phyloP scores from a whole-genome alignment of 768 basidiomycete genomes.

The Paxillus ammoniavirescens region DNA sequence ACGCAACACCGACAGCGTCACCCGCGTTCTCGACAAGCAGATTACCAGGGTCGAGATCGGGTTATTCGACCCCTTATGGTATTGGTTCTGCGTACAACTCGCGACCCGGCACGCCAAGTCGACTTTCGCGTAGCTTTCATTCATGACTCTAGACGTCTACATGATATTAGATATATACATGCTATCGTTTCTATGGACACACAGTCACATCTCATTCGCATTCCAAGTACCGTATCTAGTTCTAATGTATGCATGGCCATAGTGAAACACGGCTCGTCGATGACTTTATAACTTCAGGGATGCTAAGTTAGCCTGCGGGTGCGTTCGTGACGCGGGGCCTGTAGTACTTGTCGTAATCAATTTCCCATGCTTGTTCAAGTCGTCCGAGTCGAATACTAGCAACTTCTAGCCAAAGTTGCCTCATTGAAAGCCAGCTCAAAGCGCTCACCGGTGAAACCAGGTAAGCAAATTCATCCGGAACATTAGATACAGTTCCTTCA shows the following conservation, averaged over 20 bases:
- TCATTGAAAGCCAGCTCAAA: too few species aligned
- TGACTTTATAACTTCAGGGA: too few species aligned
- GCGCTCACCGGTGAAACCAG: too few species aligned
- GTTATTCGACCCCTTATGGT: slow-evolving; percentile 55
- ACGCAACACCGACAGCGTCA: slow-evolving; percentile 62
- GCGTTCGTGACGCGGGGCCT: too few species aligned
- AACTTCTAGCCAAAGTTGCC: too few species aligned
- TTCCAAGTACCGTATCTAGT: slow-evolving; percentile 17
- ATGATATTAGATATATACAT: not conserved
- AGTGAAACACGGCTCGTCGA: not conserved
- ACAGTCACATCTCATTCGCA: slow-evolving; percentile 11
- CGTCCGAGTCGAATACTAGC: too few species aligned
- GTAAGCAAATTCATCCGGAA: not conserved
- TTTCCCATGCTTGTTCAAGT: not conserved
- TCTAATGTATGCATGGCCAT: slow-evolving; percentile 8
- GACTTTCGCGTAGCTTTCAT: slow-evolving; percentile 41
- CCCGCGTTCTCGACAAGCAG: slow-evolving; percentile 40
- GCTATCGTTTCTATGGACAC: slow-evolving; percentile 8
- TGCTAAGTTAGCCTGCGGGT: too few species aligned
- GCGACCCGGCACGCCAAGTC: slow-evolving; percentile 64
- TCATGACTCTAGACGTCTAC: slow-evolving; percentile 14
- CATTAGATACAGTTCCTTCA: not conserved
- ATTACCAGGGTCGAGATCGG: slow-evolving; percentile 48
- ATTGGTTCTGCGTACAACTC: slow-evolving; percentile 48
- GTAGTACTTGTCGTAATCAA: not conserved